Evolutionary conservation across 2,329 filamentous ascomycete species (phyloP), one percentile per base, ranked within the genome.

Genomic region (Aspergillus spinulosporus): DNA sequence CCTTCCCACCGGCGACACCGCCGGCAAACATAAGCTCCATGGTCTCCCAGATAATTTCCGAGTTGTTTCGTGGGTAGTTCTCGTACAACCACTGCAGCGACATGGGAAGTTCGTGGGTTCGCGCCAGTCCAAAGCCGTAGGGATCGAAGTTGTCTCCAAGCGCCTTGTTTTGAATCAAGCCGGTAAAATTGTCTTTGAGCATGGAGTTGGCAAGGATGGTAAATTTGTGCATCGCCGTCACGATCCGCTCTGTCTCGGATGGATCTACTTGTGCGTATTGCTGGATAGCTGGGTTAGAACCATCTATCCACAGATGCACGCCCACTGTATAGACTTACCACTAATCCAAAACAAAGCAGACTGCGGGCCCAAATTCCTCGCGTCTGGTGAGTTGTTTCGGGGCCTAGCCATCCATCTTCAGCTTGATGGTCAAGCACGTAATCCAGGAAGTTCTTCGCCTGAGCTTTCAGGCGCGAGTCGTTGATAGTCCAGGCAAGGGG

Each of bases 361-460:
- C 76, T 80, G 11, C 82, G 70, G 4, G 76, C 82, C 83, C 82
- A 84, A 43, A 85, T 73, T 37, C 80, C 77, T 49, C 82, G 69
- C 14, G 71, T 73, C 5, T 72, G 63, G 2, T 72, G 61, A 0
- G 68, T 74, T 0, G 60, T 75, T 68, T 84, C 82, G 0, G 80
- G 80, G 0, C 83, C 82, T 14, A 85, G 31, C 83, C 83, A 86
- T 5, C 83, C 83, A 70, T 86, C 83, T 1, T 63, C 59, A 31
- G 76, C 74, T 56, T 84, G 81, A 49, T 75, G 72, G 4, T 71
- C 68, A n/a, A 85, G 68, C 1, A 83, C 73, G 59, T 79, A 78
- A 51, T 79, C 69, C 4, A 79, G 66, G 31, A 76, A 76, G 4
- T 68, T 59, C 14, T 74, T 72, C 5, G 82, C 77, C 58, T 85